Base-by-base conservation (phyloP, 805 yeast species). In the Candida argentea region DNA sequence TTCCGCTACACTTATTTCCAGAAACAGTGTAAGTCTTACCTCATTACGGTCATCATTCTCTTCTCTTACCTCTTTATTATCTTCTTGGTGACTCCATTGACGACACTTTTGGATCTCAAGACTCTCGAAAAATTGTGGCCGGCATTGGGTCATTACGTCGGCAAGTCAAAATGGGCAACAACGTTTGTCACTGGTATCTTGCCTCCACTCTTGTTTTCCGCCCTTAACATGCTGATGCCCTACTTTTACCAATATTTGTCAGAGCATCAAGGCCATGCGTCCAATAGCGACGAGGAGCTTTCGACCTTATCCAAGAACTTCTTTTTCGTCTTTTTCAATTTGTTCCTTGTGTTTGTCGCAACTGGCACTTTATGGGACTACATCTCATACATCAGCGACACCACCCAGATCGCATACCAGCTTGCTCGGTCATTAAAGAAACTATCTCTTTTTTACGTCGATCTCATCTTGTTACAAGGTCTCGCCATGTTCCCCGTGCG, bases 381-480 rank as follows among this genome's bases (percentile, higher is more conserved):
- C 41, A 61, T 71, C 42, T 70, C 77, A 0, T 56, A 70, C 28
- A 56, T 73, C 13, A 60, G 73, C 15, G 78, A 72, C 39, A 71
- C 78, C 7, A 70, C 76, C 9, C 67, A 65, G 43, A 68, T 72
- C 32, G 77, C 77, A 1, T 69, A 65, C 31, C 63, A 68, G 30
- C 45, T 72, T 33, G 77, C 77, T 5, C 52, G 58, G 8, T 69
- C 76, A 2, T 56, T 72, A 30, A 68, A 67, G 42, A 57, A 63
- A 23, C 49, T 69, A 20, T 67, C 76, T 3, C 50, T 72, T 25
- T 72, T 72, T 39, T 72, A 72, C 37, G 71, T 66, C 28, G 73
- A 72, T 43, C 59, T 72, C 51, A 79, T 80, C 33, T 57, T 80
- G 14, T 63, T 80, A 32, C 91, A 81, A 48, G 91, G 86, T 0